Evolutionary conservation across 805 yeast genomes (phyloP), one percentile per base, ranked within the genome.

Genomic region (Zygotorulaspora danielsina): DNA sequence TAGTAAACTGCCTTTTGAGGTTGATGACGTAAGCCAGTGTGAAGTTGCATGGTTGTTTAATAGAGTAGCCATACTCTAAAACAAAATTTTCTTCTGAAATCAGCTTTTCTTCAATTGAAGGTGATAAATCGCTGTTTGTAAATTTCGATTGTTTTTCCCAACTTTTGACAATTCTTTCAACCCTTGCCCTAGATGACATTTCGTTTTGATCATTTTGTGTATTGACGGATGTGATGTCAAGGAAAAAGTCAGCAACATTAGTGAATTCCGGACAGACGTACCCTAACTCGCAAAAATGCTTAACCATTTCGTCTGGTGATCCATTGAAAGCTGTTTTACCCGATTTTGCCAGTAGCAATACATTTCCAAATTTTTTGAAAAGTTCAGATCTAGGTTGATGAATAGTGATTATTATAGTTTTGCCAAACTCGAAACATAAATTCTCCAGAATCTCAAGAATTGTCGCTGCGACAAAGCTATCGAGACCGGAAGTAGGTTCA

Each of bases 401-500:
- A 36, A 87, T 84, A 0, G 95, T 85, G 38, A 81, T 59, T 17
- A 86, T 73, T 6, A 87, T 71, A 0, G 95, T 84, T 9, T 79
- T 76, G 5, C 80, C 77, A 20, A 70, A 73, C n/a, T 61, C 55
- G 2, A 45, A 53, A 2, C 87, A 76, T 25, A 87, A 60, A 2
- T 69, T 67, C 36, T 75, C 67, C 41, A 86, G 65, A 27, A 86
- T 74, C 20, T 70, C 66, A 28, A 87, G 57, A 24, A 86, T 81
- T 2, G 84, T 73, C 1, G 75, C 70, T 0, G 95, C 83, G 0
- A 93, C 84, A 41, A 84, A 76, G 9, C 89, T 76, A 54, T 87
- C 96, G 18, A 87, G 68, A 0, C 96, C 96, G 4, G 94, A 84
- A 0, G 95, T 87, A 2, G 96, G 95, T 54, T 87, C 96, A 61